Conservation (phyloP, 495 filamentous ascomycete species). For the Aspergillus nidulans region DNA sequence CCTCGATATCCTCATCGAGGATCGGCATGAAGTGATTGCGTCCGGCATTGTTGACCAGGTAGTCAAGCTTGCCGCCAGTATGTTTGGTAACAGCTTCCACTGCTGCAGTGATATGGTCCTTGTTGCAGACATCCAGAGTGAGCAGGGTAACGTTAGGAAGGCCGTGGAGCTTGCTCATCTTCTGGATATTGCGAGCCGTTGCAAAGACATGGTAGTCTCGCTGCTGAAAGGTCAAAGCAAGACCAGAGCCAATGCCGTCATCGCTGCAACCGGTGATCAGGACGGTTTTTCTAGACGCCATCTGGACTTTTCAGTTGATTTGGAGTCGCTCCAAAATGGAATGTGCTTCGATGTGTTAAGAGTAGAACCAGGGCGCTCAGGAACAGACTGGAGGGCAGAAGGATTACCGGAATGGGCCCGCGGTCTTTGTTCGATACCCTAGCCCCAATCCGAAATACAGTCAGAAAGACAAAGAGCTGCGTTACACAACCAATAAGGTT, state of each 20-base stretch:
- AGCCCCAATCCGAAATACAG: no score
- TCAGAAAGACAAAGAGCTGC: no score
- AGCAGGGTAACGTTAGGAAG: not conserved
- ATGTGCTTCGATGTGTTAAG: no score
- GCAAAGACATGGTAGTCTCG: conserved; percentile 33
- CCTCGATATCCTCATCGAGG: conserved; percentile 30
- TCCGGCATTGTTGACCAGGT: conserved; percentile 44
- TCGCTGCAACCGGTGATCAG: conserved; percentile 47
- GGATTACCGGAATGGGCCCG: no score
- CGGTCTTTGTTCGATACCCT: no score
- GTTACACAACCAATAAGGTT: no score
- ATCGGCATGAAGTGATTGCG: conserved; percentile 26
- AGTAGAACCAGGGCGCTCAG: no score
- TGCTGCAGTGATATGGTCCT: not conserved
- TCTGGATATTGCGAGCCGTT: conserved; percentile 33
- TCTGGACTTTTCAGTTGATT: no score
- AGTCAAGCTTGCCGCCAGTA: conserved; percentile 27
- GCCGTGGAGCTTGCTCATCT: not conserved
- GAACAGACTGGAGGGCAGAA: no score
- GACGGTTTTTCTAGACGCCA: conserved; percentile 13
- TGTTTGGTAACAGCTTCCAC: conserved; percentile 10
- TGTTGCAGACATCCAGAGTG: not conserved
- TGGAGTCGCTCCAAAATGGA: no score
- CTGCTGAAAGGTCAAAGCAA: not conserved
- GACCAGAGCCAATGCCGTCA: conserved; percentile 33